Percentiles rank a stretch among this genome's conserved stretches.
Evolutionary conservation across 179 eudicot genomes (phyloP).

Genomic region (Silene coronaria): DNA sequence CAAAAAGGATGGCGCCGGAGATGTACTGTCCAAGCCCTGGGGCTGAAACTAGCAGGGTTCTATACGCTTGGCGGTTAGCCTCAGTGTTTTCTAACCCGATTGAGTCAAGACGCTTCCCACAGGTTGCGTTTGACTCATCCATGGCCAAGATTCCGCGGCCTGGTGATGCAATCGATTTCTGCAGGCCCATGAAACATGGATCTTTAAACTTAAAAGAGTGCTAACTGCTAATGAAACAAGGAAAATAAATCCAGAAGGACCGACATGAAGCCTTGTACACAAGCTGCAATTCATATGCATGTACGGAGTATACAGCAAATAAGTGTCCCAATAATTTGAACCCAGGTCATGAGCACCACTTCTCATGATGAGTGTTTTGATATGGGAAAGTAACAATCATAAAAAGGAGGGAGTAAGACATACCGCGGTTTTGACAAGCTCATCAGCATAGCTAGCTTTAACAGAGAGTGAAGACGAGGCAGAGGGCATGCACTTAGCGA

Average conservation of each 20-base stretch:
- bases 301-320: too few relatives aligned
- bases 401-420: not conserved
- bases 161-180: conserved; percentile 56
- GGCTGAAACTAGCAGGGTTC: conserved; percentile 44
- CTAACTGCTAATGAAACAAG: not conserved
- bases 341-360: too few relatives aligned
- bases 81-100: conserved; percentile 60
- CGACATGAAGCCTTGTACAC: not conserved
- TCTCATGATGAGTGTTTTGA: not conserved
- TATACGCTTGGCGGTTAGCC: conserved; percentile 53
- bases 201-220: not conserved
- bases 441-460: conserved; percentile 49
- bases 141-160: conserved; percentile 59
- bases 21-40: conserved; percentile 54
- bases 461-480: conserved; percentile 31
- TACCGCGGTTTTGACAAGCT: conserved; percentile 66
- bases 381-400: not conserved
- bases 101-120: conserved; percentile 53
- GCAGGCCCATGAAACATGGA: conserved; percentile 15
- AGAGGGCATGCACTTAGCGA: conserved; percentile 26
- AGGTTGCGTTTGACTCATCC: conserved; percentile 57
- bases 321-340: too few relatives aligned
- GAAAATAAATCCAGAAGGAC: not conserved
- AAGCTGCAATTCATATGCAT: not conserved
- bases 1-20: conserved; percentile 52